A percentile compares a stretch with the other conserved stretches of the same genome.
phyloP scores from a whole-genome alignment of 768 basidiomycete species.

The Rhodocollybia butyracea region DNA sequence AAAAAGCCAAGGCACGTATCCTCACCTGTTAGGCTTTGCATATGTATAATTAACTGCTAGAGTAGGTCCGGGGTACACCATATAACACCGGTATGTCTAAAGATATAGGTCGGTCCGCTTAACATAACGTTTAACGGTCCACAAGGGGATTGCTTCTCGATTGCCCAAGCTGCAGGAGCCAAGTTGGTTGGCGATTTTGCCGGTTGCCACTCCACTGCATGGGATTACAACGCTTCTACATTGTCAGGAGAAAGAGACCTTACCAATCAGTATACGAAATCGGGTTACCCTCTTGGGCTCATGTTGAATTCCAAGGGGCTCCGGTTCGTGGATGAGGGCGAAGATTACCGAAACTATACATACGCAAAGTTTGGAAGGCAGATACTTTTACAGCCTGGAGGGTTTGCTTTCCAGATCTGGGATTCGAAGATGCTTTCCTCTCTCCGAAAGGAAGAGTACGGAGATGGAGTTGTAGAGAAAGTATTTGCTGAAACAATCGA shows the following conservation, averaged over 20 bases:
- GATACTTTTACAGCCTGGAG: slow-evolving; percentile 55
- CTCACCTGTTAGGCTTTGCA: background rate
- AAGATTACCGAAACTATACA: slow-evolving; percentile 68
- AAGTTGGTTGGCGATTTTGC: slow-evolving; percentile 61
- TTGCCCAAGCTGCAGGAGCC: slow-evolving; percentile 51
- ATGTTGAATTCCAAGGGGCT: slow-evolving; percentile 59
- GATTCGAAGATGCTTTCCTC: slow-evolving; percentile 41
- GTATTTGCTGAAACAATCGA: slow-evolving; percentile 44
- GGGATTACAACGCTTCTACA: slow-evolving; percentile 59
- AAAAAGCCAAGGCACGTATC: slow-evolving; percentile 44
- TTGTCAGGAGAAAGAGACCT: slow-evolving; percentile 52
- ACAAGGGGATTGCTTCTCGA: slow-evolving; percentile 50
- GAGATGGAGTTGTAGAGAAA: slow-evolving; percentile 56
- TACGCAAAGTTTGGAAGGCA: slow-evolving; percentile 67
- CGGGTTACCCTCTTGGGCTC: slow-evolving; percentile 68
- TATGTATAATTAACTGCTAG: background rate
- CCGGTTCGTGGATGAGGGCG: slow-evolving; percentile 71
- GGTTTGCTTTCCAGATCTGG: slow-evolving; percentile 65
- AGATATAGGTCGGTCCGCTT: background rate
- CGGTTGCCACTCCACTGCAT: slow-evolving; percentile 71
- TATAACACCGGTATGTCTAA: slow-evolving; percentile 44
- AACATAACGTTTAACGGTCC: background rate
- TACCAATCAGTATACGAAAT: slow-evolving; percentile 73
- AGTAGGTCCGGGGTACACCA: slow-evolving; percentile 65
- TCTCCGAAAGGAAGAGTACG: slow-evolving; percentile 65